Evolutionary conservation across 768 basidiomycete species (phyloP), one percentile per base, ranked within the genome.

Genomic region (Calvatia gigantea): DNA sequence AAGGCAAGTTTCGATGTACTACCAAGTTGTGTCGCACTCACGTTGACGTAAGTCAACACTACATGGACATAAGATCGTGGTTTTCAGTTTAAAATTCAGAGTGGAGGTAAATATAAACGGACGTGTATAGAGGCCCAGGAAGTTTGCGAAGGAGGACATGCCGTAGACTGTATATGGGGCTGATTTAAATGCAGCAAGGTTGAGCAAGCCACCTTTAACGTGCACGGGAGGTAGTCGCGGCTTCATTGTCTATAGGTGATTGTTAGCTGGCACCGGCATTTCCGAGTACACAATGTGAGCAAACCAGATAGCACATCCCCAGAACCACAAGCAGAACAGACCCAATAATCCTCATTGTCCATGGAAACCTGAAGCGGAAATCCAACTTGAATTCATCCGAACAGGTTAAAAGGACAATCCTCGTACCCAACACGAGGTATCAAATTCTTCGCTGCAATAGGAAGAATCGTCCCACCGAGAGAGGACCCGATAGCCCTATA

Each of bases 91-190:
- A n/a, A n/a, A n/a, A n/a, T n/a, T 37, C n/a, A 37, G 35, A 37
- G n/a, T 11, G 35, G n/a, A 2, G 35, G 11, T 37, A 3, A 58
- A 1, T 56, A 60, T 46, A 79, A n/a, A n/a, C n/a, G n/a, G n/a
- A n/a, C 86, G 69, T 0, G 86, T 87, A 63, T 89, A 91, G 12
- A 91, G 66, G 4, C 89, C 89, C 11, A 91, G 76, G 67, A 86
- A 89, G 9, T 66, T 70, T 19, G 81, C 62, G 52, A 84, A 77
- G 0, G 79, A 78, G 0, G 86, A 81, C 2, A 76, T 12, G 41
- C 84, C 84, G 62, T 85, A 91, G 0, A 83, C 51, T 0, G 79
- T 66, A 65, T 79, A 93, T 2, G 80, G 70, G 1, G 74, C 68
- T 1, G 73, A 76, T 60, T 73, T 79, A 69, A 84, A 85, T 11